Evolutionary conservation across 2,329 filamentous ascomycete species (phyloP).

Genomic region (Cladophialophora carrionii): DNA sequence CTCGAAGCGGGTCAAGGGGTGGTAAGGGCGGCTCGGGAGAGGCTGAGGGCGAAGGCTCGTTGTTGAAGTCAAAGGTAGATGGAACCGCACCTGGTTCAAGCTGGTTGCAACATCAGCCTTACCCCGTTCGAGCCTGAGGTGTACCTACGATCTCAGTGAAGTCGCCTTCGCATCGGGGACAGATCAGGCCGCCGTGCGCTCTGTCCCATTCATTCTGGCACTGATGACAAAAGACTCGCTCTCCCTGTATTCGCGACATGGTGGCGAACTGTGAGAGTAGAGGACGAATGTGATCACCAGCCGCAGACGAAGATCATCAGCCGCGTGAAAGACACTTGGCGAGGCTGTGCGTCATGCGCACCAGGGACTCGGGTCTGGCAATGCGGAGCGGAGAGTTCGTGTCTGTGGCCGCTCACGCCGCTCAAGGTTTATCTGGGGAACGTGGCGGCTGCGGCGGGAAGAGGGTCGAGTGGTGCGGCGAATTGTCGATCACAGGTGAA

Average conservation of each 20-base stretch:
- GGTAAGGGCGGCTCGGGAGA: constrained; percentile 39
- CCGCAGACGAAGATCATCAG: not conserved
- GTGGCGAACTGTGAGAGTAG: not conserved
- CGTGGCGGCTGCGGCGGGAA: not conserved
- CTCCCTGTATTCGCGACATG: constrained; percentile 49
- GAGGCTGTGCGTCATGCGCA: constrained; percentile 30
- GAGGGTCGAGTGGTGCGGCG: not conserved
- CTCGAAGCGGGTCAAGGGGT: constrained; percentile 41
- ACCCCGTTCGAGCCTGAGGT: not conserved
- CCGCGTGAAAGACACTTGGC: not conserved
- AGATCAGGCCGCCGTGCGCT: constrained; percentile 69
- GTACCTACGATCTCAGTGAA: constrained; percentile 80
- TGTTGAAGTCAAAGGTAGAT: constrained; percentile 45
- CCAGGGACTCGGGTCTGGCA: not conserved
- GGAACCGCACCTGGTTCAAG: constrained; percentile 25
- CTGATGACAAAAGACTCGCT: constrained; percentile 83
- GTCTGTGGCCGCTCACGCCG: not conserved
- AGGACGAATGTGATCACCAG: not conserved
- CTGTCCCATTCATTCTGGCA: constrained; percentile 82
- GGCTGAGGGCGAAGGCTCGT: constrained; percentile 39
- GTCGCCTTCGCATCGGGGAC: constrained; percentile 76
- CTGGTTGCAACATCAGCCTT: constrained; percentile 10
- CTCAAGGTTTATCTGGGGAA: not conserved
- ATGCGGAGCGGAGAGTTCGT: constrained; percentile 3
- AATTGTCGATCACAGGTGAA: constrained; percentile 3